Percentiles rank a stretch among this genome's conserved stretches.
These are phyloP conservation scores for Sextonia rubra DNA, from an alignment of 164 flowering plant genomes.

Conservation along the genomic window DNA sequence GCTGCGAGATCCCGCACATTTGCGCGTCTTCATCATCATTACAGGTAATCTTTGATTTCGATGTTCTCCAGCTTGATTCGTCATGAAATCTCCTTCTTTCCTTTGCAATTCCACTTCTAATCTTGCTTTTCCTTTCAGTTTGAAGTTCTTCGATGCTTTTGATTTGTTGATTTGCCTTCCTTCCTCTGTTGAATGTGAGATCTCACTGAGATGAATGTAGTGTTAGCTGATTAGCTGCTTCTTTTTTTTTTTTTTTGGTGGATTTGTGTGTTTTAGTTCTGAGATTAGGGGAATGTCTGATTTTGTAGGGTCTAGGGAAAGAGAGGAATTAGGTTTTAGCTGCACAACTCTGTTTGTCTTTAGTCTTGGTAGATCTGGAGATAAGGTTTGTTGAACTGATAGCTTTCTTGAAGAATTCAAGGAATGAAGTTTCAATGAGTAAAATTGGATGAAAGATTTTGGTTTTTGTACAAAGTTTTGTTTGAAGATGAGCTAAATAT, in stretches of 20 bases:
- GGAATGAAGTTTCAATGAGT: background rate
- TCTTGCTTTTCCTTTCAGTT: background rate
- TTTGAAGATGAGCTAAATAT: too few relatives aligned
- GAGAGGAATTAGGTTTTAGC: background rate
- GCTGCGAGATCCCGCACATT: background rate
- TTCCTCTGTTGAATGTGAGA: background rate
- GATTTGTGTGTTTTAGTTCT: too few relatives aligned
- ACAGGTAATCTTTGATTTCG: background rate
- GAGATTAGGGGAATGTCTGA: background rate
- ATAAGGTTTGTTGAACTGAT: background rate
- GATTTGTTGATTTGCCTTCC: background rate
- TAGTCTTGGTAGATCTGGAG: background rate
- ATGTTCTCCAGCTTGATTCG: background rate
- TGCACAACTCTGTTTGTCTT: background rate
- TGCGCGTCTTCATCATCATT: too few relatives aligned
- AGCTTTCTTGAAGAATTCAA: background rate
- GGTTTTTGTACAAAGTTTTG: too few relatives aligned
- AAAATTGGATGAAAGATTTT: too few relatives aligned
- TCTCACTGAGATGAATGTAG: background rate
- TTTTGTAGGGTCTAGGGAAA: background rate
- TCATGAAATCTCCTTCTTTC: background rate
- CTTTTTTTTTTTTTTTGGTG: too few relatives aligned
- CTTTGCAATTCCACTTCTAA: background rate
- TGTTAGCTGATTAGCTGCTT: background rate
- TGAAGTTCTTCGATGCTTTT: background rate